Evolutionary conservation across 2,329 filamentous ascomycete species (phyloP), one percentile per base, ranked within the genome.

Genomic region (Botrytis hyacinthi): DNA sequence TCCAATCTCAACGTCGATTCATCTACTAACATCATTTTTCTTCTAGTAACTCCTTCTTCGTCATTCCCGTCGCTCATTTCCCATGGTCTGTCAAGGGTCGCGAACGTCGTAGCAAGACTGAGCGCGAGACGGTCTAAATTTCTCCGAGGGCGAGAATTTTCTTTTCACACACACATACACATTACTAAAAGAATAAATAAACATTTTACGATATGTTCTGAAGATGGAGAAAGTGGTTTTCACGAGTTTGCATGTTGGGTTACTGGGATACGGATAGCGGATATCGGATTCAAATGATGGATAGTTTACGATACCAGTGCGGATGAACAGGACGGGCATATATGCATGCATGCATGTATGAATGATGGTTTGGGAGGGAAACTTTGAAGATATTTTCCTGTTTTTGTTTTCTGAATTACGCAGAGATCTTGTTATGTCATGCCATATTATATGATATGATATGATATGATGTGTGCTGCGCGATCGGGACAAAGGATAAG

Each of bases 11-110:
- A 40, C 37, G 9, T 16, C 7, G 14, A 29, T 29, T 40, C 26
- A 29, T 60, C 63, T n/a, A 74, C 82, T 86, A 81, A 86, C 80
- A 3, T 29, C 6, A 7, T n/a, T 35, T 42, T 5, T 22, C 63
- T 37, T 69, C 44, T 80, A 96, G 93, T 86, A 91, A 91, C 84
- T 91, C 88, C 42, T 97, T 97, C 90, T 96, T 97, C 87, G 87
- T 96, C 82, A 90, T 97, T 75, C 95, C 95, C 70, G 94, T 98
- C 76, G 91, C 92, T 79, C 94, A 97, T 87, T 97, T 98, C 87
- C 95, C 95, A 71, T 98, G 95, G 95, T 95, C 93, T 54, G 91
- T 92, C 79, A 92, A 92, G 84, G 92, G 89, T 71, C 88, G 88
- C 76, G 87, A 90, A 82, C 82, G 81, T 75, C 88, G 90, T 75